Evolutionary conservation across 176 grass and related monocot genomes (phyloP).

Genomic region (sorghum (Sorghum bicolor)): DNA sequence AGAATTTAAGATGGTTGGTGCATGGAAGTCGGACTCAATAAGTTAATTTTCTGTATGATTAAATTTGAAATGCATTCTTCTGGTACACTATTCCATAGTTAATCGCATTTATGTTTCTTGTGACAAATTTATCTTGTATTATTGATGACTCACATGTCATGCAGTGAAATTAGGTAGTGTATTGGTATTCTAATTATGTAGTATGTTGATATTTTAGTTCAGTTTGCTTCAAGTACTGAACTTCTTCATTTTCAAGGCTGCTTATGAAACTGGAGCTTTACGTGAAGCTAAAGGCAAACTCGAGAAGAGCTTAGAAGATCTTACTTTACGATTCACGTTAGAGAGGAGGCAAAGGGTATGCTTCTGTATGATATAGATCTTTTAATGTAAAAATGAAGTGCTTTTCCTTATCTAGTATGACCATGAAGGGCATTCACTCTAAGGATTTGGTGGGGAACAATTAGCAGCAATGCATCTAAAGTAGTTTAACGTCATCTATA

Average conservation of each 20-base stretch:
- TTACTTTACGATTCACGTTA: constrained; percentile 66
- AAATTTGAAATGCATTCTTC: not conserved
- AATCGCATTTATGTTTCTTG: not conserved
- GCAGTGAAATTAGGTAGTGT: not conserved
- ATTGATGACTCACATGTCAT: not conserved
- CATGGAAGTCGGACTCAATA: not conserved
- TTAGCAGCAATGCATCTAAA: not conserved
- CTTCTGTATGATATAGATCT: constrained; percentile 3
- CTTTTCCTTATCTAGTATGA: not conserved
- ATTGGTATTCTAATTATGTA: not conserved
- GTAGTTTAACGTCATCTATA: not conserved
- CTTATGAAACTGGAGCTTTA: constrained; percentile 81
- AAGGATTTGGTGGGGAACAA: not conserved
- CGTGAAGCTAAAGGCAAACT: constrained; percentile 87
- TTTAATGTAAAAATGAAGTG: not conserved
- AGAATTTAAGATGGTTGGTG: not conserved
- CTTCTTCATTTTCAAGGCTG: constrained; percentile 51
- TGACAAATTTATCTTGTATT: not conserved
- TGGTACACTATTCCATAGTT: not conserved
- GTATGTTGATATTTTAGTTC: constrained; percentile 2
- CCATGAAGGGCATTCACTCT: not conserved
- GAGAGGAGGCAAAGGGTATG: constrained; percentile 80
- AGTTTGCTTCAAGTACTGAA: constrained; percentile 8
- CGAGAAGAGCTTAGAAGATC: constrained; percentile 81
- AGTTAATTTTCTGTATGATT: not conserved